Evolutionary conservation across 2,329 filamentous ascomycete genomes (phyloP).

Genomic region (Stagonosporopsis rhizophila): DNA sequence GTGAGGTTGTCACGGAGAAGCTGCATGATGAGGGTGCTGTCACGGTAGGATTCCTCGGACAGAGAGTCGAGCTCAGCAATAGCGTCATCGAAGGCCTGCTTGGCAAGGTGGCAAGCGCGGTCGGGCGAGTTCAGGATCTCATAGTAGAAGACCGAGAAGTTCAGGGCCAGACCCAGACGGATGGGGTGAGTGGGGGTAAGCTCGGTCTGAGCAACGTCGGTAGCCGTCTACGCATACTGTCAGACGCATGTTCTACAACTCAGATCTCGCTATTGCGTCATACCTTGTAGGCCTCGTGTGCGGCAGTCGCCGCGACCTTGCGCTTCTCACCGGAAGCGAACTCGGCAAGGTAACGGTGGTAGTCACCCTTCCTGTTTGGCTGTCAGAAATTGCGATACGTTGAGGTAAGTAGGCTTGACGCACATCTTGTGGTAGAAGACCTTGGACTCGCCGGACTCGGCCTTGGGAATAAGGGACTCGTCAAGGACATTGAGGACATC

Average conservation of each 20-base stretch:
- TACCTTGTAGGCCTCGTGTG: constrained; percentile 98
- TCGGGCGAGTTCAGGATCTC: constrained; percentile 99
- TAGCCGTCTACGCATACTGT: constrained; percentile 74
- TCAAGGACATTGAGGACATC: constrained; percentile 96
- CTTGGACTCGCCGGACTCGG: constrained; percentile 97
- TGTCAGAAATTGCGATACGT: constrained; percentile 24
- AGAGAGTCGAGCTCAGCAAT: constrained; percentile 98
- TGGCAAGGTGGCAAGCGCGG: constrained; percentile 96
- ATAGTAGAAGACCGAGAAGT: constrained; percentile 99
- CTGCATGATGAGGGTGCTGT: constrained; percentile 99
- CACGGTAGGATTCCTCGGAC: constrained; percentile 97
- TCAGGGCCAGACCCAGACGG: constrained; percentile 94
- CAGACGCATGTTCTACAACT: constrained; percentile 24
- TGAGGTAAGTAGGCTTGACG: constrained; percentile 48
- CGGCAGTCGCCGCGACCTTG: constrained; percentile 84
- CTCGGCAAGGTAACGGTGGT: constrained; percentile 94
- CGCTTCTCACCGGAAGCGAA: constrained; percentile 92
- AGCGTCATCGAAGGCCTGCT: constrained; percentile 98
- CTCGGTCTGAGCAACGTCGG: constrained; percentile 97
- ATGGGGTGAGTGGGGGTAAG: constrained; percentile 97
- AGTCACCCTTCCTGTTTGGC: constrained; percentile 84
- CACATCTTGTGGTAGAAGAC: constrained; percentile 99
- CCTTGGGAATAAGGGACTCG: constrained; percentile 91
- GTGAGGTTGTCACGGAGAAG: constrained; percentile 97
- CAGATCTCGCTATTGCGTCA: constrained; percentile 44